Base-by-base conservation (phyloP, 2,329 filamentous ascomycete genomes). In the Cordyceps tenuipes region DNA sequence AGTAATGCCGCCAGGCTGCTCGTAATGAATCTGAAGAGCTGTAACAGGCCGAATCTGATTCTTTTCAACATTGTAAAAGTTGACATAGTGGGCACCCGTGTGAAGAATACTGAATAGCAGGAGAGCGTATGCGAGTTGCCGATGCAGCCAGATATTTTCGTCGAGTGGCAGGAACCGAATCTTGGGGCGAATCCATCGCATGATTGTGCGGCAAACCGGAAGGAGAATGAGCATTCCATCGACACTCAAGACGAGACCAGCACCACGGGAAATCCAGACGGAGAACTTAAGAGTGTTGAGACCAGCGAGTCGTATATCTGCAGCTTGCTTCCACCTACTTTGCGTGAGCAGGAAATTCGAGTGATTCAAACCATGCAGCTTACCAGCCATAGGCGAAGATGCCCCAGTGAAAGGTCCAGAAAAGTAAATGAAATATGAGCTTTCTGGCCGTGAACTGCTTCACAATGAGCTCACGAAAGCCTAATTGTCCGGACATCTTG, bases 41-140 rank as follows among this genome's bases (percentile, higher is more conserved):
- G 85, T 84, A 51, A 89, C 82, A 2, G 88, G 87, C 57, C 94
- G 87, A 58, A 97, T 82, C 71, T 97, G 91, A 0, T 81, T 84
- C 67, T 85, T 83, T 74, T 99, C 94, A 63, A 99, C 89, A 68
- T 96, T 97, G 81, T 87, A 97, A 77, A 99, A 99, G 78, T 99
- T 99, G 79, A 97, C 90, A 69, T 99, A 99, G 75, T 99, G 94
- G 55, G 85, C 85, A 15, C 80, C 70, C 1, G 87, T 88, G 73
- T 99, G 94, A 31, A 90, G 73, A 54, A 86, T 81, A 31, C 87
- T 89, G 73, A 92, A 99, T 59, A 96, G 70, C 3, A 97, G 79
- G 76, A 97, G 79, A 1, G 91, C 80, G 71, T 99, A 99, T 19
- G 94, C 93, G 48, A 96, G 83, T 73, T 99, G 94, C 64, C 93